These are phyloP conservation scores for Solanum chacoense DNA, from an alignment of 305 asterid genomes.

Conservation along the genomic window DNA sequence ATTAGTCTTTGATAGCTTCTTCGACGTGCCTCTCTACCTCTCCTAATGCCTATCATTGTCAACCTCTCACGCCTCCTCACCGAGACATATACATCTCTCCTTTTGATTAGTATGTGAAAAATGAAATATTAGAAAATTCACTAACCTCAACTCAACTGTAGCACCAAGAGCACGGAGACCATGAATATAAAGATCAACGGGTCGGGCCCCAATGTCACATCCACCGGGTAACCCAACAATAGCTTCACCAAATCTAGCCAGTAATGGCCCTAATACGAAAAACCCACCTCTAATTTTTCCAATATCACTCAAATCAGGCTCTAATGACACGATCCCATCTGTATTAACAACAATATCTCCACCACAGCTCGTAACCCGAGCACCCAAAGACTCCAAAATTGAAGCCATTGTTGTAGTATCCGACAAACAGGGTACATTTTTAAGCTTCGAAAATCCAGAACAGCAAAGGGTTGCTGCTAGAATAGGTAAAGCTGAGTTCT, in stretches of 20 bases:
- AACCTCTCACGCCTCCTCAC: background rate
- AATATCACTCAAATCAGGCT: slow-evolving; percentile 18
- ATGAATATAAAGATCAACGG: slow-evolving; percentile 20
- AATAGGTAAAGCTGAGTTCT: slow-evolving; percentile 30
- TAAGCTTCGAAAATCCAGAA: slow-evolving; percentile 15
- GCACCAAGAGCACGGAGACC: slow-evolving; percentile 40
- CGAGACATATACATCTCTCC: background rate
- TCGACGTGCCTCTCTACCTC: background rate
- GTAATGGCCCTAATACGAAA: slow-evolving; percentile 31
- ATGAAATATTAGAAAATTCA: background rate
- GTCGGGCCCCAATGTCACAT: slow-evolving; percentile 38
- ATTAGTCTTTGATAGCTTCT: background rate
- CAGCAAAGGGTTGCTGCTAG: slow-evolving; percentile 38
- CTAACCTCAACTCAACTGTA: slow-evolving; percentile 29
- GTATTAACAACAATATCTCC: slow-evolving; percentile 11
- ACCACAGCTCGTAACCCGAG: slow-evolving; percentile 7
- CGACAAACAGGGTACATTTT: slow-evolving; percentile 21
- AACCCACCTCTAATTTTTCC: slow-evolving; percentile 29
- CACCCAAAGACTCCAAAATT: slow-evolving; percentile 29
- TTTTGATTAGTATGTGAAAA: background rate
- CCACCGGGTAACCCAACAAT: slow-evolving; percentile 31
- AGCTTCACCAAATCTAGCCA: slow-evolving; percentile 37
- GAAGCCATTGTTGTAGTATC: slow-evolving; percentile 27
- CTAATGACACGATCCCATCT: slow-evolving; percentile 12
- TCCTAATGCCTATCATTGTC: background rate